Evolutionary conservation across 345 rosid genomes (phyloP).

Genomic region (Kandelia obovata): DNA sequence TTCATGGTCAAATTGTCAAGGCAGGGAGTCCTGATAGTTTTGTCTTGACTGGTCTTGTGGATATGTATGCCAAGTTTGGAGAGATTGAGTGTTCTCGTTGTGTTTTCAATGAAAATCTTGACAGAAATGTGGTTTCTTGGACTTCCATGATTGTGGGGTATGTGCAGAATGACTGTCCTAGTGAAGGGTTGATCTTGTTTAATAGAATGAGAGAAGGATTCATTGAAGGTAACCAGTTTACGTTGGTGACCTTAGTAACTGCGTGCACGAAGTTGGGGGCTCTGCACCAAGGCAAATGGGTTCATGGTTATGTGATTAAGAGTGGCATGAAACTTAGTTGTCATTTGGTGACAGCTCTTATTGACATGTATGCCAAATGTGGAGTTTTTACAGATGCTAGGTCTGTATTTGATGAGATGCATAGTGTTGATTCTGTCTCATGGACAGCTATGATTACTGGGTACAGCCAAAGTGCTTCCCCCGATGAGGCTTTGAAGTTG

Average conservation of each 20-base stretch:
- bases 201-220: conserved; percentile 39
- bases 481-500: conserved; percentile 21
- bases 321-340: conserved; percentile 26
- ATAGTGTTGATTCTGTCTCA: conserved; percentile 18
- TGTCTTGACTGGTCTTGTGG: conserved; percentile 30
- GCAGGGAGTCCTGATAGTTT: conserved; percentile 15
- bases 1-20: conserved; percentile 25
- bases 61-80: conserved; percentile 39
- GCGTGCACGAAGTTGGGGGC: conserved; percentile 45
- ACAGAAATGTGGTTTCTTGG: conserved; percentile 49
- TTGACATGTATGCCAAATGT: conserved; percentile 27
- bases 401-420: conserved; percentile 21
- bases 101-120: conserved; percentile 53
- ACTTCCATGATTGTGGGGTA: conserved; percentile 55
- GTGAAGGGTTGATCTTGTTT: conserved; percentile 38
- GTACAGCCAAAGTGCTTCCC: conserved; percentile 14
- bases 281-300: conserved; percentile 42
- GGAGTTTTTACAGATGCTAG: conserved; percentile 25
- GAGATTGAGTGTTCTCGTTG: conserved; percentile 36
- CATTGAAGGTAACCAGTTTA: conserved; percentile 28
- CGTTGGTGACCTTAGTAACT: conserved; percentile 37
- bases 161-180: conserved; percentile 32
- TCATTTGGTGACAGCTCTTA: conserved; percentile 36
- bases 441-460: conserved; percentile 33
- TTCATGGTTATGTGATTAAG: conserved; percentile 41